Evolutionary conservation across 192 early-diverging fungal species (phyloP).

Genomic region (Oehlia diaphana): DNA sequence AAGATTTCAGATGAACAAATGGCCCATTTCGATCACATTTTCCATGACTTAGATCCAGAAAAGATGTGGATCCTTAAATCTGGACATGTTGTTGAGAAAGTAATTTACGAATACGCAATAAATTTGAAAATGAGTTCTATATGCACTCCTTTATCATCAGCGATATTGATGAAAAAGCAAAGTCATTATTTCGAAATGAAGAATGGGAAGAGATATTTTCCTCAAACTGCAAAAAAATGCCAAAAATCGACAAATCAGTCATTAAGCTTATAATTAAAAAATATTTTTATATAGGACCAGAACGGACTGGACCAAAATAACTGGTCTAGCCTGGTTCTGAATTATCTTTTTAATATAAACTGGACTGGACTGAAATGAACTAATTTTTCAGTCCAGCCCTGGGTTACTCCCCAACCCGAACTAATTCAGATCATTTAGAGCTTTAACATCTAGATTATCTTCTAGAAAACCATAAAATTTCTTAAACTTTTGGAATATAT

Average conservation of each 20-base stretch:
- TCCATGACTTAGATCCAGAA: neutral
- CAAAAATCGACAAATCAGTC: constrained; percentile 17
- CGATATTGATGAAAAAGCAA: constrained; percentile 6
- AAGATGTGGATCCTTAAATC: constrained; percentile 20
- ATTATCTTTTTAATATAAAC: no score
- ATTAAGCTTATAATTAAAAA: no score
- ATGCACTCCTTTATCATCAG: constrained; percentile 19
- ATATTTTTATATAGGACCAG: no score
- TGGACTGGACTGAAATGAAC: no score
- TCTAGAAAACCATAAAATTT: no score
- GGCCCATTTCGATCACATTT: neutral
- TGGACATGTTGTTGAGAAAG: constrained; percentile 1
- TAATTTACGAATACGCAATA: constrained; percentile 13
- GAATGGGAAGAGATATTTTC: constrained; percentile 5
- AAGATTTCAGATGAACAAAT: neutral
- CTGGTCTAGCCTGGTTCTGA: no score
- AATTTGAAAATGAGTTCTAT: neutral
- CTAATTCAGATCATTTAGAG: no score
- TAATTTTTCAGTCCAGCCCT: no score
- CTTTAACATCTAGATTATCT: no score
- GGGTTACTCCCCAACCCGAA: no score
- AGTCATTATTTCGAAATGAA: neutral
- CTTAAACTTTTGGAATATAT: no score
- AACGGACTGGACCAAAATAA: no score
- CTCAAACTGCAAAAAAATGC: neutral